Evolutionary conservation across 768 basidiomycete genomes (phyloP).

Genomic region (Suillus tomentosus): DNA sequence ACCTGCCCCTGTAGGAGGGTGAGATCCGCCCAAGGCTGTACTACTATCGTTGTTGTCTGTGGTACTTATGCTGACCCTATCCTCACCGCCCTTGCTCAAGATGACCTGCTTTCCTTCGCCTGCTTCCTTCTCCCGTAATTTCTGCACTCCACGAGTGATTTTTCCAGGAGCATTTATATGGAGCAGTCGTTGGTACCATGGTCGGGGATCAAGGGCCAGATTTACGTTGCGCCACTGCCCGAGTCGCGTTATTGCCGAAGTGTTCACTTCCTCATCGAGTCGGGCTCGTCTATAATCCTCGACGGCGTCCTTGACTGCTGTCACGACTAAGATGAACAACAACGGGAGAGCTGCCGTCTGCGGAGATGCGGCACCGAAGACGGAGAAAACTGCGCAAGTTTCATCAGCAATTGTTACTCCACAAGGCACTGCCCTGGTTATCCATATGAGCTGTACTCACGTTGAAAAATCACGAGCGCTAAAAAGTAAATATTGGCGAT

Average conservation of each 20-base stretch:
- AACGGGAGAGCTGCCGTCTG: constrained; percentile 84
- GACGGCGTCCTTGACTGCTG: constrained; percentile 93
- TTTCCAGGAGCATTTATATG: constrained; percentile 70
- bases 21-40: constrained; percentile 35
- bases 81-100: constrained; percentile 47
- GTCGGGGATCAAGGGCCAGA: constrained; percentile 72
- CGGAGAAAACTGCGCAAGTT: constrained; percentile 65
- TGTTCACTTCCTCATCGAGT: constrained; percentile 94
- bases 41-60: constrained; percentile 45
- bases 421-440: not conserved
- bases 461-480: constrained; percentile 75
- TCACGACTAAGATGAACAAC: constrained; percentile 82
- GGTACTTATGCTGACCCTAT: constrained; percentile 44
- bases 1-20: constrained; percentile 38
- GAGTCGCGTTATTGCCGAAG: constrained; percentile 87
- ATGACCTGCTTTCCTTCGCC: constrained; percentile 65
- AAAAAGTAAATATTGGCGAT: constrained; percentile 95
- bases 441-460: constrained; percentile 39
- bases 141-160: constrained; percentile 83
- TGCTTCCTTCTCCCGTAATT: constrained; percentile 81
- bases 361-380: constrained; percentile 88
- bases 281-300: constrained; percentile 92
- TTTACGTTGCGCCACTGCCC: constrained; percentile 92
- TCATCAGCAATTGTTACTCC: constrained; percentile 17
- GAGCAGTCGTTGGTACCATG: constrained; percentile 75